Conservation (phyloP, 2,329 filamentous ascomycete genomes). For the Fusarium sarcochroum region DNA sequence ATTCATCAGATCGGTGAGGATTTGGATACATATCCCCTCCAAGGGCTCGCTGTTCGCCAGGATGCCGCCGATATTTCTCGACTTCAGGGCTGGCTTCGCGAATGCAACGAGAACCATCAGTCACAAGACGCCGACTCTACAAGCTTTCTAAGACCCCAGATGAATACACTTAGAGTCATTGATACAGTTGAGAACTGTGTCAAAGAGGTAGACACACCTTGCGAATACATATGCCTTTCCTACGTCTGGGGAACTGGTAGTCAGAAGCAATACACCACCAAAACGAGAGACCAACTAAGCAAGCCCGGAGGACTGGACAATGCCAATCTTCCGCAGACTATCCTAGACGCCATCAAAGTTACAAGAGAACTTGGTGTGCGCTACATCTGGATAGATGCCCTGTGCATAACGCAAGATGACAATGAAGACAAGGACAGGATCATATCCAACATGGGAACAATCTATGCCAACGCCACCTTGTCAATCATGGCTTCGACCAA, state of each 20-base stretch:
- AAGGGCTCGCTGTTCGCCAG: constrained; percentile 2
- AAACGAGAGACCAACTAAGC: not conserved
- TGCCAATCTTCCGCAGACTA: constrained; percentile 17
- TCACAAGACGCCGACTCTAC: not conserved
- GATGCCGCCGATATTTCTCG: constrained; percentile 5
- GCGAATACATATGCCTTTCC: constrained; percentile 19
- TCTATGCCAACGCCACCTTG: constrained; percentile 22
- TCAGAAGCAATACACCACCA: constrained; percentile 26
- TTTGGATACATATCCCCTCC: not conserved
- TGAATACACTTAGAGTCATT: not conserved
- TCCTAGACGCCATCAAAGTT: constrained; percentile 23
- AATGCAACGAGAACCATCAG: not conserved
- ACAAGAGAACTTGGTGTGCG: constrained; percentile 7
- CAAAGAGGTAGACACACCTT: constrained; percentile 7
- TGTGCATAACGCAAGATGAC: constrained; percentile 29
- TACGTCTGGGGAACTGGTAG: constrained; percentile 33
- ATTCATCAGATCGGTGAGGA: not conserved
- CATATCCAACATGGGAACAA: constrained; percentile 20
- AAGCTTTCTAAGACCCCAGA: not conserved
- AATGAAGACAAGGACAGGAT: constrained; percentile 19
- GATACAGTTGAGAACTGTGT: constrained; percentile 13
- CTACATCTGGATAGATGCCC: constrained; percentile 30
- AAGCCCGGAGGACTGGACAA: not conserved
- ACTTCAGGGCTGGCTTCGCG: constrained; percentile 5
- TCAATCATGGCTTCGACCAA: constrained; percentile 32